Evolutionary conservation across 768 basidiomycete genomes (phyloP), one percentile per base, ranked within the genome.

Genomic region (Tulasnella sp.): DNA sequence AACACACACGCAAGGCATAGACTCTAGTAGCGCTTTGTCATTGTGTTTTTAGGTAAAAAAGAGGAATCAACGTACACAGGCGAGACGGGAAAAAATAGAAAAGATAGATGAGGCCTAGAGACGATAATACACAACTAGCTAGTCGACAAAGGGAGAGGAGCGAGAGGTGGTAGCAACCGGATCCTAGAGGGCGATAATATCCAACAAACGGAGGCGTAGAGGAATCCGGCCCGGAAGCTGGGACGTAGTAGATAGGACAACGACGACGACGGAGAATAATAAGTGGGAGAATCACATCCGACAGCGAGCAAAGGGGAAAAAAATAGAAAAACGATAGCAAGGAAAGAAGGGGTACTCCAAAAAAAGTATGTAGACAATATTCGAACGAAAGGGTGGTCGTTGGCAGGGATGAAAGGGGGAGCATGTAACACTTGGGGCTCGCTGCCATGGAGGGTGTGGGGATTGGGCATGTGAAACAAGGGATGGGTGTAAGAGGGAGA

Each of bases 331-430:
- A 14, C 27, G 40, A 56, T 44, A 44, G 46, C 24, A 16, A 27
- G 84, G 84, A 82, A 82, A 83, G 82, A 82, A 82, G 83, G 82
- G 83, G 84, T 82, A 85, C 81, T 83, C 82, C 36, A 80, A 27
- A 82, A 27, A 82, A 24, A 82, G 27, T 36, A 56, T 75, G 44
- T 44, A 75, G 34, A 48, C 75, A 75, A 34, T 44, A 75, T 75
- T 48, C 75, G 44, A 48, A 68, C 62, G 62, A 68, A 68, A 68
- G 34, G 62, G 62, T 8, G 31, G 16, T 27, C 18, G 34, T 27
- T 31, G 19, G 62, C 31, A 36, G 62, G 31, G 44, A 44, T 44
- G 19, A 44, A 44, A 18, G 44, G 42, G 44, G 44, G 44, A 44
- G 44, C 44, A 44, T 44, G 44, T 44, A 44, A 44, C 16, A 44